A percentile compares a stretch with the other conserved stretches of the same genome.
phyloP scores from a whole-genome alignment of 768 basidiomycete genomes.

The Rhodosporidiobolus sp. region DNA sequence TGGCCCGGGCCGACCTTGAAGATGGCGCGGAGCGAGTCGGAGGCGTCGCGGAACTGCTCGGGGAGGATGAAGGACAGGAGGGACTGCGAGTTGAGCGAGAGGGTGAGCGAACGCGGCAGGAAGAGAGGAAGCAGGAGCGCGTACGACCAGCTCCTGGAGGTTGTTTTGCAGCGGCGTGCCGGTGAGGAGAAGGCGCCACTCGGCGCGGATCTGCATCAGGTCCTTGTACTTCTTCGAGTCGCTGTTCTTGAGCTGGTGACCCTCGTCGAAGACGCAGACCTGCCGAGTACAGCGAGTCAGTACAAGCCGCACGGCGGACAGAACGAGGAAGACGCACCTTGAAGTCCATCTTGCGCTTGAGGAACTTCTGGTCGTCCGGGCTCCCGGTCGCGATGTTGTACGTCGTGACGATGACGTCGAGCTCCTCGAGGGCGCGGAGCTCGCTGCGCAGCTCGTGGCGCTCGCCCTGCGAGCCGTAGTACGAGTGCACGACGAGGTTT shows the following conservation, averaged over 20 bases:
- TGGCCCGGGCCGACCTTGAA: conserved; percentile 91
- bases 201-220: conserved; percentile 74
- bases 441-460: conserved; percentile 69
- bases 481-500: conserved; percentile 76
- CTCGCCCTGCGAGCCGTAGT: conserved; percentile 90
- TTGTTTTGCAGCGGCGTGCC: conserved; percentile 82
- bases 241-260: conserved; percentile 94
- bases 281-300: conserved; percentile 46
- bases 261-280: conserved; percentile 95
- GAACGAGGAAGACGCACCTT: conserved; percentile 61
- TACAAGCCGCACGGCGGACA: too few relatives aligned
- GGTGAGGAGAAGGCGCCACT: conserved; percentile 87
- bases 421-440: conserved; percentile 62
- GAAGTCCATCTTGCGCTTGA: conserved; percentile 77
- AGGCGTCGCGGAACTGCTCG: conserved; percentile 71
- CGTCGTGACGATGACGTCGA: conserved; percentile 93
- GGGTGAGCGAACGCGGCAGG: neutral
- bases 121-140: conserved; percentile 31
- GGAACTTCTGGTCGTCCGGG: conserved; percentile 83
- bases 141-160: conserved; percentile 54
- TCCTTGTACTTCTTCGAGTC: conserved; percentile 94
- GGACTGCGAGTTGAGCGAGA: conserved; percentile 59
- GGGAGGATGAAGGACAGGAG: conserved; percentile 97
- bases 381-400: conserved; percentile 91
- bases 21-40: conserved; percentile 80